Percentiles rank a stretch among this genome's conserved stretches.
Conservation (phyloP, 2,329 filamentous ascomycete species). For the Atkinsonella hypoxylon region DNA sequence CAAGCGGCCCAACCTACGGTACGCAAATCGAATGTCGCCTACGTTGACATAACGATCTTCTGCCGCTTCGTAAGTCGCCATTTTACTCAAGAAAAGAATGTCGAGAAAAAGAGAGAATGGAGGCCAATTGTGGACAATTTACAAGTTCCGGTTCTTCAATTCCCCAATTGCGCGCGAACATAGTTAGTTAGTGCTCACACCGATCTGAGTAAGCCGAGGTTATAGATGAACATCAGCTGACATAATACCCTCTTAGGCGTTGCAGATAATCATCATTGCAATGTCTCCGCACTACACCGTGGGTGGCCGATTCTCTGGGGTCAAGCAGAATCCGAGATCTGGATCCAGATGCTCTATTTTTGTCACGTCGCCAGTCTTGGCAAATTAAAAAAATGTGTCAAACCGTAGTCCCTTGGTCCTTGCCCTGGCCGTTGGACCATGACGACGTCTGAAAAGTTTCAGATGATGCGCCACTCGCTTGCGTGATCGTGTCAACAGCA, state of each 20-base stretch:
- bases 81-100: conserved; percentile 6
- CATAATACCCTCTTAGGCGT: neutral
- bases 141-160: neutral
- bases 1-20: conserved; percentile 17
- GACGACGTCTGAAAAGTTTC: neutral
- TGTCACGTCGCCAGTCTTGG: neutral
- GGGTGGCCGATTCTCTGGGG: neutral
- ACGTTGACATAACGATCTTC: conserved; percentile 18
- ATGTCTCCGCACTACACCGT: neutral
- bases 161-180: neutral
- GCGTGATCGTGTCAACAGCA: neutral
- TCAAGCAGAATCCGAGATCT: neutral
- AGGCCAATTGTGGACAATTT: neutral
- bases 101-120: too few species aligned
- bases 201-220: neutral
- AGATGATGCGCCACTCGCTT: neutral
- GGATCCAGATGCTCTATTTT: neutral
- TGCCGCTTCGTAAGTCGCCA: conserved; percentile 20
- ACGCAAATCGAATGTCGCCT: conserved; percentile 19
- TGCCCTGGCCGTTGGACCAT: neutral
- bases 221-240: conserved; percentile 1
- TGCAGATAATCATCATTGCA: neutral
- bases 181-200: neutral
- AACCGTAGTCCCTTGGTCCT: neutral
- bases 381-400: neutral